Base-by-base conservation (phyloP, 2,329 filamentous ascomycete genomes). In the Phaeosphaeriaceae sp. region DNA sequence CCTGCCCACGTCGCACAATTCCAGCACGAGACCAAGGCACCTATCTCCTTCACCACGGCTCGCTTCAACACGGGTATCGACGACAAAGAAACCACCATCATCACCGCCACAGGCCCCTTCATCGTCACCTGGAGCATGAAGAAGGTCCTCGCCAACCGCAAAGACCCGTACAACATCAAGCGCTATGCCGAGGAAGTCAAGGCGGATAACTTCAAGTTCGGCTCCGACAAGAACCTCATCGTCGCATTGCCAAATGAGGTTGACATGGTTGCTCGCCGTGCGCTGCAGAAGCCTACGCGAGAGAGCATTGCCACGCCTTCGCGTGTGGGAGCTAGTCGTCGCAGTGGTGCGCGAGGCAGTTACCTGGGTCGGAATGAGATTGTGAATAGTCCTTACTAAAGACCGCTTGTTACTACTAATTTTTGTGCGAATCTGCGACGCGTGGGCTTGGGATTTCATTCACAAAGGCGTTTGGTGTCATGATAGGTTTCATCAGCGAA, bases 181-280 rank as follows among this genome's bases (percentile, higher is more conserved):
- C 90, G 95, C 17, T 99, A 99, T 75, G 86, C 88, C 0, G 95
- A 99, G 71, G 91, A 96, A 63, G 93, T 99, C 74, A 97, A 96
- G 84, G 95, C 95, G 3, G 95, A 99, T 77, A 96, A 99, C 77
- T 99, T 99, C 88, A 93, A 95, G 71, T 99, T 93, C 72, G 94
- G 94, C 48, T 93, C 90, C 5, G 95, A 99, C 78, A 96, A 97
- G 86, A 97, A 97, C 71, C 92, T 99, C 70, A 97, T 99, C 71
- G 94, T 99, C 36, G 95, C 95, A 0, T 82, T 99, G 63, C 93
- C 95, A 1, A 97, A 99, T 74, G 93, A 98, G 77, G 95, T 99
- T 67, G 96, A 97, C 78, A 98, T 98, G 93, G 92, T 99, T 13
- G 90, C 89, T 47, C 93, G 94, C 78, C 86, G 90, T 68, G 89